phyloP scores from a whole-genome alignment of 768 basidiomycete species.

The Podaxis carcinomalis region DNA sequence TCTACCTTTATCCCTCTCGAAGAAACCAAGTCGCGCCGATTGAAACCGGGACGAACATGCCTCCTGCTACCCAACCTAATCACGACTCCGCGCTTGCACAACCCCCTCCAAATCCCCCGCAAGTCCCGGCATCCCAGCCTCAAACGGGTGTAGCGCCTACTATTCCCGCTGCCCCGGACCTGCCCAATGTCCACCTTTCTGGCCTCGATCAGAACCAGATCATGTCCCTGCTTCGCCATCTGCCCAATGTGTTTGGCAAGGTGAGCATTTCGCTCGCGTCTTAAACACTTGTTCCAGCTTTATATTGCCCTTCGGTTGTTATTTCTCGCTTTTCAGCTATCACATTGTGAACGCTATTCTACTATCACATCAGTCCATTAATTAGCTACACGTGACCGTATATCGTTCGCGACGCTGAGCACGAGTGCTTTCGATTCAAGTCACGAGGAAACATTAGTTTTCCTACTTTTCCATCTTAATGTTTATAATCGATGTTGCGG shows the following conservation, averaged over 20 bases:
- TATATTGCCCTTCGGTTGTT: slow-evolving; percentile 10
- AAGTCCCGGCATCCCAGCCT: slow-evolving; percentile 25
- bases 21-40: not conserved
- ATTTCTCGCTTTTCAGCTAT: slow-evolving; percentile 17
- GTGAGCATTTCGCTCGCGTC: slow-evolving; percentile 30
- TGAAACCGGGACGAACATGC: slow-evolving; percentile 21
- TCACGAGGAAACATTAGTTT: slow-evolving; percentile 13
- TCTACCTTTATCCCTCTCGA: not conserved
- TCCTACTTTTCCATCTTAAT: slow-evolving; percentile 9
- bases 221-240: slow-evolving; percentile 50
- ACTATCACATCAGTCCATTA: slow-evolving; percentile 17
- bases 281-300: slow-evolving; percentile 9
- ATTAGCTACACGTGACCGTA: slow-evolving; percentile 30
- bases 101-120: slow-evolving; percentile 22
- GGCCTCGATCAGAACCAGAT: slow-evolving; percentile 54
- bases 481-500: slow-evolving; percentile 5
- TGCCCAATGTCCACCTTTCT: slow-evolving; percentile 22
- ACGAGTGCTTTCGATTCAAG: slow-evolving; percentile 19
- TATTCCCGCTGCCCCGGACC: slow-evolving; percentile 22
- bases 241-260: slow-evolving; percentile 54
- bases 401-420: slow-evolving; percentile 25
- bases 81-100: slow-evolving; percentile 38
- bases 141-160: slow-evolving; percentile 19
- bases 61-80: slow-evolving; percentile 30
- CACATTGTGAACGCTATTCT: not conserved